phyloP scores from a whole-genome alignment of 768 basidiomycete genomes.

The Pleurotus pulmonarius region DNA sequence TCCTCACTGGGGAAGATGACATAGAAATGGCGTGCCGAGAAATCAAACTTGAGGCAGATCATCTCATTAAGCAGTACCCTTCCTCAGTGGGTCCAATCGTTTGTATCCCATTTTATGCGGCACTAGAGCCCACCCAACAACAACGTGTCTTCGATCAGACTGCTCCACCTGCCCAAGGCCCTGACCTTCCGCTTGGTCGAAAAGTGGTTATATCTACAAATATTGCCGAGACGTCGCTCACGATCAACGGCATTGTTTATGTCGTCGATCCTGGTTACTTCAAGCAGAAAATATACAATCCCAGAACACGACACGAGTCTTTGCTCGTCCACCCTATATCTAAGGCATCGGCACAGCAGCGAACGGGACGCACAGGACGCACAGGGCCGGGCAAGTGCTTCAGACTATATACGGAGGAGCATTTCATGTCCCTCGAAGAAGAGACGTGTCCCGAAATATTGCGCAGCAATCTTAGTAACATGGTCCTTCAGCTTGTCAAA shows the following conservation, averaged over 20 bases:
- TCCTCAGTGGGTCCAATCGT: slow-evolving; percentile 79
- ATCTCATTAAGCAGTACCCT: slow-evolving; percentile 66
- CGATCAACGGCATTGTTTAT: slow-evolving; percentile 98
- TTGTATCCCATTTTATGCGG: slow-evolving; percentile 93
- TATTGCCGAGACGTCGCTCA: slow-evolving; percentile 95
- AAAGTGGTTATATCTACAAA: slow-evolving; percentile 96
- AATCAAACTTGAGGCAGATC: slow-evolving; percentile 87
- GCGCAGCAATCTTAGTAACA: slow-evolving; percentile 88
- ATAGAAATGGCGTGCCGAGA: slow-evolving; percentile 95
- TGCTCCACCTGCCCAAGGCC: slow-evolving; percentile 57
- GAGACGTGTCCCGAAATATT: slow-evolving; percentile 97
- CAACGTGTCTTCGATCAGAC: slow-evolving; percentile 90
- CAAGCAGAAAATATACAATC: slow-evolving; percentile 98
- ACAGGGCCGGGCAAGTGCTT: slow-evolving; percentile 98
- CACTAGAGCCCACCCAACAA: slow-evolving; percentile 90
- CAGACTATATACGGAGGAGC: slow-evolving; percentile 92
- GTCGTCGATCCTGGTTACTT: slow-evolving; percentile 97
- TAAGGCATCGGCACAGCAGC: slow-evolving; percentile 93
- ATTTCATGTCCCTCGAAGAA: slow-evolving; percentile 93
- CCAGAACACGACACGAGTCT: slow-evolving; percentile 92
- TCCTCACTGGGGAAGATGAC: slow-evolving; percentile 98
- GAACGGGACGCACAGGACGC: slow-evolving; percentile 94
- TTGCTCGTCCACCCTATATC: slow-evolving; percentile 94
- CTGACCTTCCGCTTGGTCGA: slow-evolving; percentile 77
- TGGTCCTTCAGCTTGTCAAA: slow-evolving; percentile 90